Base-by-base conservation (phyloP, 139 green algal genomes). In the Chlamydomonas sp. region DNA sequence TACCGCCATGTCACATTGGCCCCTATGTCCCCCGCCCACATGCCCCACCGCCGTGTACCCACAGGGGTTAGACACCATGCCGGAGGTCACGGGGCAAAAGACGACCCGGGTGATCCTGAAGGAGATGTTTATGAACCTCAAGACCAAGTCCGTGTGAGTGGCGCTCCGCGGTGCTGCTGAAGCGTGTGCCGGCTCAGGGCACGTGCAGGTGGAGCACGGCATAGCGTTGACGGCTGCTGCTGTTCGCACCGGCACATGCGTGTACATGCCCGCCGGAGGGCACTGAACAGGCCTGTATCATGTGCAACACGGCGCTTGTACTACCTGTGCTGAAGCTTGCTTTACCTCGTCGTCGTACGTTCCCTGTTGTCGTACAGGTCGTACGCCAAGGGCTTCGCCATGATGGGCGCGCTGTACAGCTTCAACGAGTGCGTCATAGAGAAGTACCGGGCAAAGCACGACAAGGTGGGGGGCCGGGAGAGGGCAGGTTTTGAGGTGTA, bases 371-470 rank as follows among this genome's bases (percentile, higher is more conserved):
- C 10, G 20, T 49, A 76, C 93, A 96, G 93, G 72, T 96, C 95
- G 0, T 98, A 98, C 85, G 96, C 96, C 80, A 99, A 99, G 87
- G 96, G 94, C 3, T 99, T 99, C 92, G 97, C 93, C 1, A 83
- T 92, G 10, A 96, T 99, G 90, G 98, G 98, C 0, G 93, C 95
- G 1, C 87, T 99, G 8, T 99, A 97, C 91, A 95, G 96, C 4
- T 96, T 96, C 58, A 97, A 93, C 69, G 98, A 99, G 92, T 99
- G 97, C 87, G 88, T 99, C 8, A 97, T 99, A 5, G 98, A 99
- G 85, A 98, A 97, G 91, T 92, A 90, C 31, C 93, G 96, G 1
- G 97, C 96, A 18, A 98, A 96, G 90, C 97, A 99, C 85, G 97
- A 99, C 90, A 94, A 93, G 9, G 31, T 49, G 31, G 31, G 31